A percentile compares a stretch with the other conserved stretches of the same genome.
These are phyloP conservation scores for Stylosanthes scabra DNA, from an alignment of 331 rosid genomes.

Conservation along the genomic window DNA sequence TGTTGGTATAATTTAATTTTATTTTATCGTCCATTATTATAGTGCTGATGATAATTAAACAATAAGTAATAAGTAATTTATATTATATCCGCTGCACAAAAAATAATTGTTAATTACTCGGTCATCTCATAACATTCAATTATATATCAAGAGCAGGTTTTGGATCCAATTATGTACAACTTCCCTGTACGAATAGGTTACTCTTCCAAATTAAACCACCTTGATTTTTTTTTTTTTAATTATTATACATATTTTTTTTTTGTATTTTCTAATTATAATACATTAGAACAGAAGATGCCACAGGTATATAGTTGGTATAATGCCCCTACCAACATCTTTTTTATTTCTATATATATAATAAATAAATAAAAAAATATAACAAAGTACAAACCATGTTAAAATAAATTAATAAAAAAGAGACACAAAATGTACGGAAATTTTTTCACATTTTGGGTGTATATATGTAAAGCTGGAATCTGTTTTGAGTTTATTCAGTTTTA, in stretches of 20 bases:
- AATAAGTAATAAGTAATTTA: not conserved
- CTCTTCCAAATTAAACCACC: not conserved
- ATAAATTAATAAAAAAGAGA: not conserved
- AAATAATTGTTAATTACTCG: not conserved
- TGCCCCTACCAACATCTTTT: conserved; percentile 44
- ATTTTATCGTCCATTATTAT: conserved; percentile 4
- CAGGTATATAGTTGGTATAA: not conserved
- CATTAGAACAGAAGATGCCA: conserved; percentile 27
- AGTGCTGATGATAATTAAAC: conserved; percentile 1
- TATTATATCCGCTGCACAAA: not conserved
- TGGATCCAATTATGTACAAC: conserved; percentile 16
- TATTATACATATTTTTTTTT: no score
- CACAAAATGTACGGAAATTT: conserved; percentile 17
- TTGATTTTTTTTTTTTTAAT: not conserved
- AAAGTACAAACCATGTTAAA: conserved; percentile 39
- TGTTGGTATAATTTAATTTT: conserved; percentile 5
- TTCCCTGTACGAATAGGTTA: not conserved
- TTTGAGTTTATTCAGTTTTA: conserved; percentile 13
- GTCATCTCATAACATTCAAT: conserved; percentile 12
- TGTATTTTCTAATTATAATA: not conserved
- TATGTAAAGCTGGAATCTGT: conserved; percentile 13
- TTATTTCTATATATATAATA: no score
- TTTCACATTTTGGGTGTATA: conserved; percentile 14
- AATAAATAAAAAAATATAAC: conserved; percentile 1
- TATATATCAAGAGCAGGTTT: not conserved